A percentile compares a stretch with the other conserved stretches of the same genome.
phyloP scores from a whole-genome alignment of 495 filamentous ascomycete species.

The Penicillium ucsense region DNA sequence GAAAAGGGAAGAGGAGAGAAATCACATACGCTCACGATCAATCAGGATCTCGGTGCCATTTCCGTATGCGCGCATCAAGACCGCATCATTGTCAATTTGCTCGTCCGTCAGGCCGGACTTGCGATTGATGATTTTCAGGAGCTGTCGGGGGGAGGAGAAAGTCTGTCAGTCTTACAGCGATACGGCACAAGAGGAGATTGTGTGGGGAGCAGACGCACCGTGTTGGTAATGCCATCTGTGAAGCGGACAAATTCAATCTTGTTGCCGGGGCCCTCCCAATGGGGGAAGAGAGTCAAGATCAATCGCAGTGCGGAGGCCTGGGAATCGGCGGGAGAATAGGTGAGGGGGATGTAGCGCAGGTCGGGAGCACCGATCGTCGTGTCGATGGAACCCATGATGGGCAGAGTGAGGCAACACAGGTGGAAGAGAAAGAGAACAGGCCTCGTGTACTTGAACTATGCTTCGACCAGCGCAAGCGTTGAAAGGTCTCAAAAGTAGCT shows the following conservation, averaged over 20 bases:
- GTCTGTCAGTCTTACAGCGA: neutral
- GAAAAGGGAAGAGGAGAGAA: conserved; percentile 1
- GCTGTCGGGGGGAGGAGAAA: conserved; percentile 22
- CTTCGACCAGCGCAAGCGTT: neutral
- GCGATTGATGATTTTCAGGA: conserved; percentile 81
- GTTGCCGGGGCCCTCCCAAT: conserved; percentile 68
- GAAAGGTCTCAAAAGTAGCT: too few relatives aligned
- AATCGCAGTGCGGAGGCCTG: conserved; percentile 68
- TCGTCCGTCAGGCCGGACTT: conserved; percentile 65
- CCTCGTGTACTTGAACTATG: neutral
- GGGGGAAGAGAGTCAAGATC: conserved; percentile 67
- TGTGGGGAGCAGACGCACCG: conserved; percentile 41
- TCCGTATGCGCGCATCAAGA: conserved; percentile 90
- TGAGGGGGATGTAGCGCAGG: conserved; percentile 55
- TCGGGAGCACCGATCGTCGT: conserved; percentile 10
- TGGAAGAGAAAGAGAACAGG: neutral
- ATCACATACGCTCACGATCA: conserved; percentile 78
- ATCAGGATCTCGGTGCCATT: conserved; percentile 91
- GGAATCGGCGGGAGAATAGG: conserved; percentile 66
- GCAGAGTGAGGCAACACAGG: neutral
- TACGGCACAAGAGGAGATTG: neutral
- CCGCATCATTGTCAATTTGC: conserved; percentile 73
- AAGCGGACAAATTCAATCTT: conserved; percentile 84
- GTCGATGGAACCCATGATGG: conserved; percentile 25
- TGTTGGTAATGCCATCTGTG: conserved; percentile 98